Evolutionary conservation across 176 grass and related monocot genomes (phyloP).

Genomic region (Zea luxurians): DNA sequence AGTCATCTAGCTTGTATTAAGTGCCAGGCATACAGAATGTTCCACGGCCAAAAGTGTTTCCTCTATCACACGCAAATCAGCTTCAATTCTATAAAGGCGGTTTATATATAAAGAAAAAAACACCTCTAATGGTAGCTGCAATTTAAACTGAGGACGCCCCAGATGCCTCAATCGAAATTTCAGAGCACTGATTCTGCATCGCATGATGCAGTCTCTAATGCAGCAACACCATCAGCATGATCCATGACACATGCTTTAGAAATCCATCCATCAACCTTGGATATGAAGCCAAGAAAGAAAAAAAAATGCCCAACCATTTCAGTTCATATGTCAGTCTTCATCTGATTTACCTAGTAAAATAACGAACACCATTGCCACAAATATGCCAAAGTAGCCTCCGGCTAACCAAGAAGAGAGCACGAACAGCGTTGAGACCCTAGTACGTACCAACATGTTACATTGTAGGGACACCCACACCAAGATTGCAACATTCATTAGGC

Average conservation of each 20-base stretch:
- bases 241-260: not conserved
- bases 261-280: not conserved
- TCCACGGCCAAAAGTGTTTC: not conserved
- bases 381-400: conserved; percentile 23
- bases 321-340: not conserved
- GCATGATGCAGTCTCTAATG: not conserved
- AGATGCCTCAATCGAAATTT: not conserved
- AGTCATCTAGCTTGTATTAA: not conserved
- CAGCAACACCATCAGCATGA: not conserved
- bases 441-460: conserved; percentile 34
- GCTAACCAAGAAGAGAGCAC: conserved; percentile 11
- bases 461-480: not conserved
- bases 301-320: not conserved
- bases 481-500: no score
- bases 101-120: not conserved
- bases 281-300: not conserved
- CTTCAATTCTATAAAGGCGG: not conserved
- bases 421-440: conserved; percentile 7
- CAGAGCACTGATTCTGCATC: not conserved
- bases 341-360: not conserved
- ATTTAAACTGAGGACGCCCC: not conserved
- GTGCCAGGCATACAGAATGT: not conserved
- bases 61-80: not conserved
- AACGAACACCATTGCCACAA: not conserved
- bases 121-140: not conserved